Percentiles rank a stretch among this genome's conserved stretches.
Conservation (phyloP, 257 asterid species). For the Pogostemon cablin region DNA sequence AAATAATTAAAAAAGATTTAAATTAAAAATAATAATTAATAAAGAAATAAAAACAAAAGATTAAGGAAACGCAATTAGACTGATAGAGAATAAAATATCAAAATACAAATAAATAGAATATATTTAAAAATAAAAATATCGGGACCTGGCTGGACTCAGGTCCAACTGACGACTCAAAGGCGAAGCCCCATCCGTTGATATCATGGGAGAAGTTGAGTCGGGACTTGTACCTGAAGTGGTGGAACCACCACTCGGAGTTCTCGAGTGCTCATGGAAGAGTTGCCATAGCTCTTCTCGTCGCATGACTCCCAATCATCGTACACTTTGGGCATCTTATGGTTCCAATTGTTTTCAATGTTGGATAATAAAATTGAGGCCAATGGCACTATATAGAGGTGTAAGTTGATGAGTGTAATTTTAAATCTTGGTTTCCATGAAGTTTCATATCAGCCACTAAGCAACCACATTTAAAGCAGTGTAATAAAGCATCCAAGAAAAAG, state of each 20-base stretch:
- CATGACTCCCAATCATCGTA: conserved; percentile 41
- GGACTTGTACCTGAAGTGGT: conserved; percentile 28
- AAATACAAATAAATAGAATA: no score
- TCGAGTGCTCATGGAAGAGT: conserved; percentile 38
- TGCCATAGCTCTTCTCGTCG: conserved; percentile 32
- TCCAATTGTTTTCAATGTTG: neutral
- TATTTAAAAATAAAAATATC: neutral
- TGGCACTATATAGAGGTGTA: no score
- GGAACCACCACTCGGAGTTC: conserved; percentile 34
- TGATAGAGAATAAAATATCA: no score
- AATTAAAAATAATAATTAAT: no score
- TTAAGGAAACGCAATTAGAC: no score
- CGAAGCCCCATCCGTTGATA: neutral
- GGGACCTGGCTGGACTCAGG: neutral
- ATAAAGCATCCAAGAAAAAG: neutral
- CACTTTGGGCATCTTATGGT: conserved; percentile 21
- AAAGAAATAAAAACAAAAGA: no score
- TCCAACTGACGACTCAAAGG: neutral
- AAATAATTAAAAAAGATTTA: no score
- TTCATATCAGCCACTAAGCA: no score
- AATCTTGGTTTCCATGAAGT: no score
- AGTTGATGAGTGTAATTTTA: neutral
- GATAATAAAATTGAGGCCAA: neutral
- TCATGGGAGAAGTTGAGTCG: neutral
- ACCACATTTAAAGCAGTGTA: neutral